These are phyloP conservation scores for Penicillium psychrosexuale DNA, from an alignment of 2,329 filamentous ascomycete species.

Conservation along the genomic window DNA sequence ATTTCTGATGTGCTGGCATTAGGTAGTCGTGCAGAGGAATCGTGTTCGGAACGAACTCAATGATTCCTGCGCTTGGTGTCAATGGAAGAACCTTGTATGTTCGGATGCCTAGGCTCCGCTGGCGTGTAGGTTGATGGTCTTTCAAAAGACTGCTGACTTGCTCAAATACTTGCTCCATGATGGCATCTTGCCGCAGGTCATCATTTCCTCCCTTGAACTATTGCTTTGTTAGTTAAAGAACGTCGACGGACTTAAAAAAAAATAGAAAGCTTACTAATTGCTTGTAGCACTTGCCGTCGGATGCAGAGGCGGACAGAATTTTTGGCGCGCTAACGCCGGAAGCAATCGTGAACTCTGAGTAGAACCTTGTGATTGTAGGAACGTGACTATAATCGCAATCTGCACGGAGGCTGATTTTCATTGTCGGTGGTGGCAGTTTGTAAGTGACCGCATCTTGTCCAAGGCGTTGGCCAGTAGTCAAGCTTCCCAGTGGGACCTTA, in stretches of 20 bases:
- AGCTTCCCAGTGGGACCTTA: conserved; percentile 62
- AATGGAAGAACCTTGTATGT: conserved; percentile 97
- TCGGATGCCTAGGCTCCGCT: conserved; percentile 82
- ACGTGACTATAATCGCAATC: conserved; percentile 73
- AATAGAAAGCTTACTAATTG: conserved; percentile 61
- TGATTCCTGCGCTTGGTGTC: conserved; percentile 79
- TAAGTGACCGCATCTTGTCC: conserved; percentile 62
- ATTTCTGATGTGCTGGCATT: conserved; percentile 82
- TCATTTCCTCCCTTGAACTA: conserved; percentile 91
- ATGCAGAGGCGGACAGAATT: conserved; percentile 77
- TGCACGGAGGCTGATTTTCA: conserved; percentile 72
- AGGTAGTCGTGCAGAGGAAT: conserved; percentile 89
- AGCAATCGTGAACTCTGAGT: conserved; percentile 76
- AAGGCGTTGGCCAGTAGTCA: conserved; percentile 61
- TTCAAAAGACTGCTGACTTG: conserved; percentile 88
- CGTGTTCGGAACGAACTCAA: conserved; percentile 95
- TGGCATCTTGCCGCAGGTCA: conserved; percentile 93
- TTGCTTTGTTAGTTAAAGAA: conserved; percentile 13
- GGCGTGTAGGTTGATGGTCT: conserved; percentile 79
- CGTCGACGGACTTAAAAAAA: too few species aligned
- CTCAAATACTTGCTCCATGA: conserved; percentile 99
- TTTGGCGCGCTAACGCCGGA: conserved; percentile 91
- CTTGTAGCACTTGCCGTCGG: conserved; percentile 75
- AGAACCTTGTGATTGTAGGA: conserved; percentile 70
- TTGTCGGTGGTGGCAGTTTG: conserved; percentile 80